A percentile compares a stretch with the other conserved stretches of the same genome.
These are phyloP conservation scores for Hyaloscypha bicolor DNA, from an alignment of 495 filamentous ascomycete species.

Conservation along the genomic window DNA sequence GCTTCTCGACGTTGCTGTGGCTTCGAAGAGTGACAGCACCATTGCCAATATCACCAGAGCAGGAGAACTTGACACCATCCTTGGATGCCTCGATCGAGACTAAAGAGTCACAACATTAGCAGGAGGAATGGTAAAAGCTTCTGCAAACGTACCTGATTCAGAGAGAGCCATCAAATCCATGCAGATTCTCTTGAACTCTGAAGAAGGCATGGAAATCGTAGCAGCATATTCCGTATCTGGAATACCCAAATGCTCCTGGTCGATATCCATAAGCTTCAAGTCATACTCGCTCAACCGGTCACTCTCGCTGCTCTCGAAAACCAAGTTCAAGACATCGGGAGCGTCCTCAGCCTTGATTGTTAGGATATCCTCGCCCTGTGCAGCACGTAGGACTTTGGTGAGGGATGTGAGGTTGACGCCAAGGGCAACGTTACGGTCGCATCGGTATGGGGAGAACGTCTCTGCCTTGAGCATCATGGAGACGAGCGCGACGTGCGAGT, in stretches of 20 bases:
- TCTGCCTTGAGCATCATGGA: slow-evolving; percentile 98
- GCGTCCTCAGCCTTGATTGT: slow-evolving; percentile 97
- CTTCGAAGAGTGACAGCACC: slow-evolving; percentile 89
- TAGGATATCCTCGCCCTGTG: slow-evolving; percentile 92
- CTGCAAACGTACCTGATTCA: slow-evolving; percentile 74
- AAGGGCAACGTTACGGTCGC: slow-evolving; percentile 97
- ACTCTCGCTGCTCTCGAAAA: slow-evolving; percentile 89
- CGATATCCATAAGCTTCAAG: slow-evolving; percentile 99
- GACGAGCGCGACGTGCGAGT: slow-evolving; percentile 97
- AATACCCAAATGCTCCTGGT: slow-evolving; percentile 98
- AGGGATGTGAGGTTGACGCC: slow-evolving; percentile 96
- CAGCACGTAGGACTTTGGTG: slow-evolving; percentile 94
- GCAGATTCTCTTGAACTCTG: slow-evolving; percentile 95
- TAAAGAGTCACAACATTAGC: slow-evolving; percentile 37
- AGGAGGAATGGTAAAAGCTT: slow-evolving; percentile 1
- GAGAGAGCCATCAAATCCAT: slow-evolving; percentile 87
- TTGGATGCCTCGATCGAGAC: slow-evolving; percentile 96
- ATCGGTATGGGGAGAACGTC: slow-evolving; percentile 94
- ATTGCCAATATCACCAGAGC: slow-evolving; percentile 92
- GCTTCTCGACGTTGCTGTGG: slow-evolving; percentile 90
- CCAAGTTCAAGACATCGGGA: slow-evolving; percentile 90
- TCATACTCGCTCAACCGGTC: slow-evolving; percentile 97
- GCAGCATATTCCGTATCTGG: slow-evolving; percentile 98
- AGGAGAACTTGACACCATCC: slow-evolving; percentile 96
- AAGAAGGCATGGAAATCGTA: slow-evolving; percentile 82